Evolutionary conservation across 345 rosid genomes (phyloP), one percentile per base, ranked within the genome.

Genomic region (Lumnitzera littorea): DNA sequence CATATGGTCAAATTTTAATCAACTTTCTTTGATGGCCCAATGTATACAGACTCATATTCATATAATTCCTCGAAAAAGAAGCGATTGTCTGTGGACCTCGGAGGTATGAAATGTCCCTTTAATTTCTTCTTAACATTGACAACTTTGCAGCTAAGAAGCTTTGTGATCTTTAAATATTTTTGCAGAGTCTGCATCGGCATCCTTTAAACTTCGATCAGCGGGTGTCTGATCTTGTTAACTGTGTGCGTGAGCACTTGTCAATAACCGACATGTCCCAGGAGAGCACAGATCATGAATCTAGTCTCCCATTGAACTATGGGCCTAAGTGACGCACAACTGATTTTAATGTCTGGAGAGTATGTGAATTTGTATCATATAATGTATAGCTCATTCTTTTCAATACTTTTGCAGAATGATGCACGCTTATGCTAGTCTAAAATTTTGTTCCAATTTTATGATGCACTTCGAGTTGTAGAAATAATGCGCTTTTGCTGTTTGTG

Each of bases 51-150:
- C 96, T 11, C 98, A 92, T 67, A 77, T 92, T 79, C 98, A 92
- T 65, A 89, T 92, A 73, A 92, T 92, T 54, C 98, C 96, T 0
- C 92, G 98, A 1, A 87, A 84, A 70, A 85, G 81, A 13, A 61
- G 67, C 2, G 98, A 92, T 70, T 89, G 94, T 75, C 75, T 92
- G 56, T 92, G 96, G 98, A 73, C 87, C 48, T 87, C 96, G 3
- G 91, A 89, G 96, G 98, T 92, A 78, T 56, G 75, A 25, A 29
- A 51, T 11, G 15, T 51, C 50, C 56, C 36, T 50, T 59, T 25
- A 12, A 29, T 2, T 56, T n/a, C 24, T 55, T 54, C 43, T 50
- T 51, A 23, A 15, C 29, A 24, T 48, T 20, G 13, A 47, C 0
- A 36, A 27, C 17, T 17, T 29, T 24, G 57, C 13, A 58, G 12